Conservation (phyloP, 1,284 basidiomycete species). For the Trichosporon asahii region DNA sequence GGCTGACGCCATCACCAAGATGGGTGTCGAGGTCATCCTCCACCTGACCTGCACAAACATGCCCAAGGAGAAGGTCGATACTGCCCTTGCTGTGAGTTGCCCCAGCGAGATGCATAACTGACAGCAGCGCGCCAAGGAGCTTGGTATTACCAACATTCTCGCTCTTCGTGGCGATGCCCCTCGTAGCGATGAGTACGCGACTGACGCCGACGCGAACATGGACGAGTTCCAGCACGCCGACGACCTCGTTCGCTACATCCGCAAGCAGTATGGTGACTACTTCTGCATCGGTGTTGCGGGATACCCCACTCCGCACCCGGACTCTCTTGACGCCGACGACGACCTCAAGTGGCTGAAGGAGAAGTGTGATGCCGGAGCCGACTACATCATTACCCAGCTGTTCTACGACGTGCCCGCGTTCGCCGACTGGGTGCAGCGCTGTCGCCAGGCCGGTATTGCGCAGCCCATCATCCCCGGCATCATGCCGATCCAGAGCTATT, state of each 20-base stretch:
- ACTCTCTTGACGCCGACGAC: slow-evolving; percentile 63
- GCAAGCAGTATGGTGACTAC: slow-evolving; percentile 73
- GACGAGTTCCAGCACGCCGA: slow-evolving; percentile 87
- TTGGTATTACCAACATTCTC: slow-evolving; percentile 85
- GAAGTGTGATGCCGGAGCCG: slow-evolving; percentile 92
- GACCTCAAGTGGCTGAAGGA: slow-evolving; percentile 74
- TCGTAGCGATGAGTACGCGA: slow-evolving; percentile 87
- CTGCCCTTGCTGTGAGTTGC: slow-evolving; percentile 66
- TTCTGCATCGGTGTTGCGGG: slow-evolving; percentile 76
- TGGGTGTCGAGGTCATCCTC: slow-evolving; percentile 67
- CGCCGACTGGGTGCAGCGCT: slow-evolving; percentile 68
- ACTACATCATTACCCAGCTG: slow-evolving; percentile 93
- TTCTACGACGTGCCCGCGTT: slow-evolving; percentile 94
- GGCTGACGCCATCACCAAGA: slow-evolving; percentile 61
- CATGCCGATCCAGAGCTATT: slow-evolving; percentile 97
- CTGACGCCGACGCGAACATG: slow-evolving; percentile 56
- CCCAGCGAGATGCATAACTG: background rate
- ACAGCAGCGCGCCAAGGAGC: slow-evolving; percentile 67
- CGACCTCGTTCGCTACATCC: slow-evolving; percentile 89
- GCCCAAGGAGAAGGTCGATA: slow-evolving; percentile 80
- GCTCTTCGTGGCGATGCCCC: slow-evolving; percentile 94
- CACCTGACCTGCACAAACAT: slow-evolving; percentile 99
- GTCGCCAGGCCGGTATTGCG: slow-evolving; percentile 73
- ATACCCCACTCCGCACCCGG: slow-evolving; percentile 89
- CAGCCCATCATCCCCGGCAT: slow-evolving; percentile 92